A percentile compares a stretch with the other conserved stretches of the same genome.
Evolutionary conservation across 805 yeast genomes (phyloP).

Genomic region (Candida pseudofarinosa): DNA sequence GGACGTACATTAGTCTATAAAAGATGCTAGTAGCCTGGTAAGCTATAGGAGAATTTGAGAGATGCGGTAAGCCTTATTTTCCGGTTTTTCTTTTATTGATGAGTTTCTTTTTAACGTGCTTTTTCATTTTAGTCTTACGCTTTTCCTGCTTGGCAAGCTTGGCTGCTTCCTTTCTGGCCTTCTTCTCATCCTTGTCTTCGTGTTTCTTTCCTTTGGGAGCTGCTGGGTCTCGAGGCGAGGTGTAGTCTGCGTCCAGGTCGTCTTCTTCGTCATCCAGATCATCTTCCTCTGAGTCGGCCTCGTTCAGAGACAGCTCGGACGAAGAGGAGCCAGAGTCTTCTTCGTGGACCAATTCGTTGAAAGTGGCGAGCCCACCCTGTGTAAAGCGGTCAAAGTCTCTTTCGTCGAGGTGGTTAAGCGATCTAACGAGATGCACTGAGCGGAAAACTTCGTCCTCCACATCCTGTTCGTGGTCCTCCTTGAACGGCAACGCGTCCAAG

Average conservation of each 20-base stretch:
- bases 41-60: too few relatives aligned
- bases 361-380: conserved; percentile 75
- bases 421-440: conserved; percentile 69
- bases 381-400: conserved; percentile 79
- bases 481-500: conserved; percentile 54
- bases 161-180: conserved; percentile 35
- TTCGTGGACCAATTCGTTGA: conserved; percentile 57
- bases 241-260: conserved; percentile 3
- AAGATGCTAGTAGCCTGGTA: background rate
- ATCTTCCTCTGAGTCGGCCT: conserved; percentile 16
- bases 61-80: too few relatives aligned
- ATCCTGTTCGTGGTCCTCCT: conserved; percentile 45
- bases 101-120: conserved; percentile 27
- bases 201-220: conserved; percentile 66
- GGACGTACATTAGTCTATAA: background rate
- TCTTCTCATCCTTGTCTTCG: conserved; percentile 49
- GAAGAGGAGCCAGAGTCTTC: conserved; percentile 7
- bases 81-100: conserved; percentile 63
- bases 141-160: conserved; percentile 28
- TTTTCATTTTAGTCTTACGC: conserved; percentile 39
- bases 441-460: conserved; percentile 80
- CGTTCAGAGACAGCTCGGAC: background rate
- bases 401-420: conserved; percentile 82
- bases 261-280: conserved; percentile 27
- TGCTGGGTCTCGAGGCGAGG: conserved; percentile 31